Percentiles rank a stretch among this genome's conserved stretches.
These are phyloP conservation scores for Elsinoe perseae DNA, from an alignment of 2,329 filamentous ascomycete genomes.

Conservation along the genomic window DNA sequence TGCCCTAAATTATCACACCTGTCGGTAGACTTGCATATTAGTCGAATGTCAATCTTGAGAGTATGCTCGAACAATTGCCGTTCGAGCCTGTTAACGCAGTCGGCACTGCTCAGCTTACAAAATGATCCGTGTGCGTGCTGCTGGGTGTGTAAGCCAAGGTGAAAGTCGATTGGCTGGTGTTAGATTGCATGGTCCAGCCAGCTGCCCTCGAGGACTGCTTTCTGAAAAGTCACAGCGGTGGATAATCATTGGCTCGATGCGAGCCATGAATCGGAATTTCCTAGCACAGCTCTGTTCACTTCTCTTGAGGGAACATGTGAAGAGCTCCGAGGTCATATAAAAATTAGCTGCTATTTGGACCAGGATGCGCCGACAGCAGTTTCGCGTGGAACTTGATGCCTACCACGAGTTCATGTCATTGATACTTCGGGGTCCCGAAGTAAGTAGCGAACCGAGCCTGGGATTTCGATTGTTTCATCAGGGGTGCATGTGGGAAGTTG, in stretches of 20 bases:
- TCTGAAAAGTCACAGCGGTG: not conserved
- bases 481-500: not conserved
- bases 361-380: too few species aligned
- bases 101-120: not conserved
- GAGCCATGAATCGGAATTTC: too few species aligned
- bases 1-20: not conserved
- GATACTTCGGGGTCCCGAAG: not conserved
- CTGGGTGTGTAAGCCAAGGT: slow-evolving; percentile 8
- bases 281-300: too few species aligned
- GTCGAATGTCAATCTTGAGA: not conserved
- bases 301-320: not conserved
- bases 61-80: not conserved
- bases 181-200: slow-evolving; percentile 2
- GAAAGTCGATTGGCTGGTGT: slow-evolving; percentile 10
- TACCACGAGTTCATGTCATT: not conserved
- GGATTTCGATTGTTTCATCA: not conserved
- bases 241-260: not conserved
- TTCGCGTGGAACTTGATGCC: not conserved
- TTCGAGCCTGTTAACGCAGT: slow-evolving; percentile 3
- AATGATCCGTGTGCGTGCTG: not conserved
- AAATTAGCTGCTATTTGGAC: too few species aligned
- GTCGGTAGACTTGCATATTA: slow-evolving; percentile 2
- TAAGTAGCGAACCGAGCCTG: not conserved
- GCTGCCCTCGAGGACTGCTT: not conserved
- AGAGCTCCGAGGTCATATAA: too few species aligned